Conservation (phyloP, 805 yeast species). For the Candida maesae region DNA sequence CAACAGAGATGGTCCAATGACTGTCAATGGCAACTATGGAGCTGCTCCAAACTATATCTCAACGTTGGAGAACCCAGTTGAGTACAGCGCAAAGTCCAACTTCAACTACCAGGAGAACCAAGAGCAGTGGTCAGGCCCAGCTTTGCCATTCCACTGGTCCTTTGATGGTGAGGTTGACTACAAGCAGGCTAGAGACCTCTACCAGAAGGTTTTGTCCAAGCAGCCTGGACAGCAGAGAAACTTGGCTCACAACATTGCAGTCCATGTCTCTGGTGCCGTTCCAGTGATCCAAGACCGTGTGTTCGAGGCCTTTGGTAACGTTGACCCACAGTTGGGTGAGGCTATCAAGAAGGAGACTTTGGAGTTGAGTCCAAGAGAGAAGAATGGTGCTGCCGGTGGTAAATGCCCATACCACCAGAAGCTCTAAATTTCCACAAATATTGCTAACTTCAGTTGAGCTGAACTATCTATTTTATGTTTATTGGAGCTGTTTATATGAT, state of each 20-base stretch:
- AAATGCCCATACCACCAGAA: conserved; percentile 21
- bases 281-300: conserved; percentile 77
- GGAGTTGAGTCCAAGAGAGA: conserved; percentile 32
- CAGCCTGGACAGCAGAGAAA: conserved; percentile 81
- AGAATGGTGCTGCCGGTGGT: conserved; percentile 13
- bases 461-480: too few species aligned
- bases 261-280: conserved; percentile 65
- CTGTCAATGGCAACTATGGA: conserved; percentile 68
- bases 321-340: conserved; percentile 62
- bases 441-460: too few species aligned
- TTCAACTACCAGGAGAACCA: conserved; percentile 53
- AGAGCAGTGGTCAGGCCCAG: conserved; percentile 80
- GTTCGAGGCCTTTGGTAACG: conserved; percentile 70
- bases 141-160: conserved; percentile 84
- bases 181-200: conserved; percentile 72
- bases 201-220: conserved; percentile 61
- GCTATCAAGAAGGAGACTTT: conserved; percentile 62
- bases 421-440: background rate
- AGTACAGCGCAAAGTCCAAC: conserved; percentile 26
- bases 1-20: conserved; percentile 80
- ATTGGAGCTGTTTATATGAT: too few species aligned
- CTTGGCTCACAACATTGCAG: conserved; percentile 79
- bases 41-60: conserved; percentile 72
- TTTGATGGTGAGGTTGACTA: conserved; percentile 65
- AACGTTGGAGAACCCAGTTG: conserved; percentile 35